A percentile compares a stretch with the other conserved stretches of the same genome.
These are phyloP conservation scores for Neurospora tetraspora DNA, from an alignment of 495 filamentous ascomycete genomes.

Conservation along the genomic window DNA sequence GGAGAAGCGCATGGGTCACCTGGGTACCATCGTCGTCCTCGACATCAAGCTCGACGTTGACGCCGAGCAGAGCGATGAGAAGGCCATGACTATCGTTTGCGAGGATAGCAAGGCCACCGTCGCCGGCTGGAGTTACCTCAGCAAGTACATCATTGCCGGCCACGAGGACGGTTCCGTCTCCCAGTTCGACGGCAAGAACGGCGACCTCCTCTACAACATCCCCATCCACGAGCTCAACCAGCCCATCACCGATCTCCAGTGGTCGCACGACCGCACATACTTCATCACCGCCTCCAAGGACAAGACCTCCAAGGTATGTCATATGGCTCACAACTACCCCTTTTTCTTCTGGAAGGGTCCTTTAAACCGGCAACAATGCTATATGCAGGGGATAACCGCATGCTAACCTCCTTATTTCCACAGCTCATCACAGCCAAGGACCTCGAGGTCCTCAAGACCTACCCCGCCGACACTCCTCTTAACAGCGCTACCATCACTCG, in stretches of 20 bases:
- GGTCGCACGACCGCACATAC: slow-evolving; percentile 86
- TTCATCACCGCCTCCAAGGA: slow-evolving; percentile 98
- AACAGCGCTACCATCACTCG: slow-evolving; percentile 89
- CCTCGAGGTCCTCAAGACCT: slow-evolving; percentile 88
- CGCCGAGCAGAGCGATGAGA: slow-evolving; percentile 76
- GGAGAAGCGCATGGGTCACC: slow-evolving; percentile 92
- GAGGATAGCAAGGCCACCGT: slow-evolving; percentile 94
- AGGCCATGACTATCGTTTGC: slow-evolving; percentile 72
- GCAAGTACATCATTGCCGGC: slow-evolving; percentile 90
- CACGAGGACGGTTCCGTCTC: slow-evolving; percentile 93
- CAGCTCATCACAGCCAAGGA: slow-evolving; percentile 71
- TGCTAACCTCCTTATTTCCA: not conserved
- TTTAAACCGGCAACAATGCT: not conserved
- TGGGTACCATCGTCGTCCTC: slow-evolving; percentile 86
- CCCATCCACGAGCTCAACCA: slow-evolving; percentile 73
- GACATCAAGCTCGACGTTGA: slow-evolving; percentile 73
- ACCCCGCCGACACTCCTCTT: slow-evolving; percentile 85
- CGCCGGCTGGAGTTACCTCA: slow-evolving; percentile 86
- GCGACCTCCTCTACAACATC: slow-evolving; percentile 69
- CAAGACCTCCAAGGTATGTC: slow-evolving; percentile 79
- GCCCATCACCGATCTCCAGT: slow-evolving; percentile 89
- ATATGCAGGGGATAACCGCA: slow-evolving; percentile 2
- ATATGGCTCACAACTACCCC: not conserved
- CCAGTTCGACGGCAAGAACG: slow-evolving; percentile 91
- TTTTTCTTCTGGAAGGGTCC: not conserved